Evolutionary conservation across 2,329 filamentous ascomycete species (phyloP), one percentile per base, ranked within the genome.

Genomic region (Pseudogymnoascus destructans): DNA sequence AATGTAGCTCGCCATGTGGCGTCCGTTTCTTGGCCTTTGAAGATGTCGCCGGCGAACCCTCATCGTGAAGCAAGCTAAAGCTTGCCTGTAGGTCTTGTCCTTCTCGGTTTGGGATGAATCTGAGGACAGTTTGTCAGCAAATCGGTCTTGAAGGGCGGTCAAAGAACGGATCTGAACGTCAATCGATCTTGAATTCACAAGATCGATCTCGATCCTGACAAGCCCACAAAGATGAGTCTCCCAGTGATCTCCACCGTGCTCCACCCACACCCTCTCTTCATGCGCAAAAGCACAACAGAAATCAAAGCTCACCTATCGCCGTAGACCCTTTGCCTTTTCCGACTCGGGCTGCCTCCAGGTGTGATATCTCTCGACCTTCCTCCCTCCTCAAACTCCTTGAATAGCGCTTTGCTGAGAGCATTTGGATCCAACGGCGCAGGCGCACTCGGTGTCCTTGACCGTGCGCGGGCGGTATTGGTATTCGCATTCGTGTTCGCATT

Each of bases 81-180:
- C 90, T 95, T 57, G 92, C 90, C 70, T 92, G 87, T 21, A 97
- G 76, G 71, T 98, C 93, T 71, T 95, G 90, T 5, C 92, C 93
- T 63, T 91, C 86, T 40, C 93, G 82, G 66, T 93, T 95, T 25
- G 93, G 93, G 64, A 98, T 97, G 70, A 98, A 98, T 66, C 93
- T 95, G 17, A 69, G 69, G 56, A 9, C 7, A 59, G 5, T n/a
- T 57, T 38, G 62, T 69, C 57, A 69, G 67, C 52, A 59, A 38
- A 23, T 13, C 10, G 19, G 4, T 57, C 17, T 54, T 21, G 21
- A 54, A 40, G 6, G 30, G 19, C 13, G 6, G 5, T 9, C 3
- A 21, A 25, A 38, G 2, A 56, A 21, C 54, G 10, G 54, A 40
- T 56, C 17, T 13, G 30, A 40, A 40, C 23, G 30, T 3, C 30